These are phyloP conservation scores for Nakazawaea pomicola DNA, from an alignment of 805 yeast species.

Conservation along the genomic window DNA sequence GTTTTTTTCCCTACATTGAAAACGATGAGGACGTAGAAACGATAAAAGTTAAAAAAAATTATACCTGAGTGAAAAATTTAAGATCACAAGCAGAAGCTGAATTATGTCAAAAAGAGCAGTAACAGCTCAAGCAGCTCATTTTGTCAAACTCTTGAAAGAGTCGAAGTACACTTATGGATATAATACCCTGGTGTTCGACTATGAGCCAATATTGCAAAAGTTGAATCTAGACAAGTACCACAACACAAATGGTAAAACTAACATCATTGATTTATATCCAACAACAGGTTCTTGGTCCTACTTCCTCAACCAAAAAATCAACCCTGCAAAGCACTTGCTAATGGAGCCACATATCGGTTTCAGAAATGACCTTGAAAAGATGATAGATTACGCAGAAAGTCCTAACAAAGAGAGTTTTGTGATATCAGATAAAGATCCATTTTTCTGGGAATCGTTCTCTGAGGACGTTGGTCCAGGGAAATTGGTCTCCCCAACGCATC, in stretches of 20 bases:
- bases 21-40: too few relatives aligned
- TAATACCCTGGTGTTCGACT: slow-evolving; percentile 16
- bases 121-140: too few relatives aligned
- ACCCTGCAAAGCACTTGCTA: slow-evolving; percentile 61
- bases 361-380: neutral
- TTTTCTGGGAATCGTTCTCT: slow-evolving; percentile 59
- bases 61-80: too few relatives aligned
- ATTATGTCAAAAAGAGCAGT: too few relatives aligned
- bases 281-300: slow-evolving; percentile 59
- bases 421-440: slow-evolving; percentile 46
- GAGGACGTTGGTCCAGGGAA: slow-evolving; percentile 42
- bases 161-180: slow-evolving; percentile 11
- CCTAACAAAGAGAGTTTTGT: slow-evolving; percentile 27
- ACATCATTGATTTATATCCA: slow-evolving; percentile 56
- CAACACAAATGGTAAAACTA: slow-evolving; percentile 33
- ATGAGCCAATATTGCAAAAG: slow-evolving; percentile 38
- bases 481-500: slow-evolving; percentile 21
- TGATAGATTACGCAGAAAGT: neutral
- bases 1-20: too few relatives aligned
- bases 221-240: slow-evolving; percentile 33
- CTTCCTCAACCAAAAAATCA: slow-evolving; percentile 51
- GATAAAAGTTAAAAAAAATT: too few relatives aligned
- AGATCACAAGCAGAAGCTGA: too few relatives aligned
- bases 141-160: slow-evolving; percentile 15
- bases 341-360: slow-evolving; percentile 42